Percentiles rank a stretch among this genome's conserved stretches.
Evolutionary conservation across 345 rosid genomes (phyloP).

Genomic region (Lumnitzera racemosa): DNA sequence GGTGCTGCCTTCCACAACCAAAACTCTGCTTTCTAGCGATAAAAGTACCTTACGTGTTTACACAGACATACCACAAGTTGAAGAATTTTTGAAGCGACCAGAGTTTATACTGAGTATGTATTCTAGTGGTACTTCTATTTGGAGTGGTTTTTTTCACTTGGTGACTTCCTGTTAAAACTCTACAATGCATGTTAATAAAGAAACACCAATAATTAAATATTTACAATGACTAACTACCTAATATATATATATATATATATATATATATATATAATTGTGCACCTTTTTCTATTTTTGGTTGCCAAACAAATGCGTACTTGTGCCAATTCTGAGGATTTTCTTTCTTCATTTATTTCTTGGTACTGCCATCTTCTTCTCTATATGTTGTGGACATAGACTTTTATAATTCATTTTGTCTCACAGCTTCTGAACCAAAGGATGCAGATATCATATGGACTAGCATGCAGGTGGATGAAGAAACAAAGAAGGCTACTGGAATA

Average conservation of each 20-base stretch:
- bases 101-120: conserved; percentile 79
- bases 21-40: conserved; percentile 32
- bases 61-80: conserved; percentile 90
- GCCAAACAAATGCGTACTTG: too few species aligned
- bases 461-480: conserved; percentile 77
- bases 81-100: conserved; percentile 70
- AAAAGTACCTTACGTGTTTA: conserved; percentile 50
- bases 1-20: conserved; percentile 22
- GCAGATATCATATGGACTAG: conserved; percentile 95
- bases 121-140: not conserved
- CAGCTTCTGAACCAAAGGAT: conserved; percentile 72
- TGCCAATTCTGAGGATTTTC: not conserved
- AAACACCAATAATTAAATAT: too few species aligned
- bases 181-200: not conserved
- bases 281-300: too few species aligned
- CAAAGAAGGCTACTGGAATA: conserved; percentile 62
- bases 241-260: too few species aligned
- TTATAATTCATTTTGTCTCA: conserved; percentile 7
- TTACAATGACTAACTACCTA: too few species aligned
- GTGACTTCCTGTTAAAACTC: not conserved
- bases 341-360: not conserved
- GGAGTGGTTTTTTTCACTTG: not conserved
- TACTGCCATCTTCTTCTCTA: not conserved
- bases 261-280: too few species aligned
- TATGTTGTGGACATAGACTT: not conserved